These are phyloP conservation scores for Moricandia moricandioides DNA, from an alignment of 345 rosid genomes.

Conservation along the genomic window DNA sequence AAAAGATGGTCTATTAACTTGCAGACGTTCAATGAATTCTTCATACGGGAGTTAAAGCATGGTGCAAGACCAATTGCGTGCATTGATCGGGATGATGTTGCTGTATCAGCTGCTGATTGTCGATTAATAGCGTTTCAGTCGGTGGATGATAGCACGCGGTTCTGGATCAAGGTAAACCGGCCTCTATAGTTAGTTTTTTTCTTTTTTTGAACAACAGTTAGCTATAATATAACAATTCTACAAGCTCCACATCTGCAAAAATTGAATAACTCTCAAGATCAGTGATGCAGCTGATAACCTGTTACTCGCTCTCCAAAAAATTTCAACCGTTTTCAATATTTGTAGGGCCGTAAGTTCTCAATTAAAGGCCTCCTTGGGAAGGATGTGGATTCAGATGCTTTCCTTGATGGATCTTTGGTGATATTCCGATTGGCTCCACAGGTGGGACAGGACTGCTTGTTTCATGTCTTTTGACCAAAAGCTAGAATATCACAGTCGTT, in stretches of 20 bases:
- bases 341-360: conserved; percentile 84
- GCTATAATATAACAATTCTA: neutral
- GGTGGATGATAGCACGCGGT: conserved; percentile 58
- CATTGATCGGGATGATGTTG: conserved; percentile 57
- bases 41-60: conserved; percentile 84
- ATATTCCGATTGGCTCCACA: conserved; percentile 97
- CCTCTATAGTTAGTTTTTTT: conserved; percentile 14
- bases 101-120: conserved; percentile 85
- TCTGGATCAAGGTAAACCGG: conserved; percentile 85
- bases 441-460: conserved; percentile 28
- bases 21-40: conserved; percentile 96
- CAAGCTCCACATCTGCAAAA: neutral
- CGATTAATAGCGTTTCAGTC: conserved; percentile 82
- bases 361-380: conserved; percentile 81
- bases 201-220: no score
- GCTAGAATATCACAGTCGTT: neutral
- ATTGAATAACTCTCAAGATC: neutral
- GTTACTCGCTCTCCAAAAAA: neutral
- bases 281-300: conserved; percentile 12
- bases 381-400: conserved; percentile 49
- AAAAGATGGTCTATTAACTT: conserved; percentile 13
- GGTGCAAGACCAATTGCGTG: conserved; percentile 80
- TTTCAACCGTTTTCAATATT: conserved; percentile 4
- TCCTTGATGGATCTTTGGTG: conserved; percentile 70
- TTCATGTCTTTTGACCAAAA: neutral